Evolutionary conservation across 78 protist genomes (phyloP).

Genomic region (Mantamonas sphyraenae): DNA sequence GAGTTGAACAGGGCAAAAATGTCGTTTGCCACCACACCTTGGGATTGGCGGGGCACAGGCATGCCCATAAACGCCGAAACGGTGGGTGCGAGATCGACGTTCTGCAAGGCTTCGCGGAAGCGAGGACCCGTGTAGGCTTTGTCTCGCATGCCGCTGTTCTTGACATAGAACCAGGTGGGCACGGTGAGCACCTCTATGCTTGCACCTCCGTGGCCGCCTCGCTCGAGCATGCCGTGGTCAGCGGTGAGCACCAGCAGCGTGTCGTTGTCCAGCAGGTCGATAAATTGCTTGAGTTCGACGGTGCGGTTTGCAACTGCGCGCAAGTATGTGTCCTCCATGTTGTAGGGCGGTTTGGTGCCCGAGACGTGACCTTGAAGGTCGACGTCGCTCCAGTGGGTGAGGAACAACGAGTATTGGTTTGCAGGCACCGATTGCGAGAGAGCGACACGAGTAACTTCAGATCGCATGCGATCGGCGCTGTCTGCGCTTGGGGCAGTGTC

Average conservation of each 20-base stretch:
- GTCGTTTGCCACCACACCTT: too few species aligned
- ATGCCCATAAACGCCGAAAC: too few species aligned
- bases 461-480: slow-evolving; percentile 11
- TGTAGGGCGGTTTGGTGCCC: slow-evolving; percentile 1
- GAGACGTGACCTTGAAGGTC: slow-evolving; percentile 20
- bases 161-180: not conserved
- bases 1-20: too few species aligned
- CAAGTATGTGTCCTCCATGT: slow-evolving; percentile 8
- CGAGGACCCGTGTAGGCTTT: not conserved
- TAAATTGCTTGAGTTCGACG: not conserved
- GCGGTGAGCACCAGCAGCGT: slow-evolving; percentile 1
- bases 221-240: slow-evolving; percentile 25
- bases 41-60: too few species aligned
- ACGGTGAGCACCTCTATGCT: not conserved
- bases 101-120: not conserved
- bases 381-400: not conserved
- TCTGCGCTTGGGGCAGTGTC: too few species aligned
- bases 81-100: not conserved
- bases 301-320: slow-evolving; percentile 6
- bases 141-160: not conserved
- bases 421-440: not conserved
- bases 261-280: slow-evolving; percentile 3
- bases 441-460: not conserved
- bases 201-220: slow-evolving; percentile 2
- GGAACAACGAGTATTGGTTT: not conserved